Evolutionary conservation across 1,284 basidiomycete genomes (phyloP), one percentile per base, ranked within the genome.

Genomic region (Singerocomus inundabilis): DNA sequence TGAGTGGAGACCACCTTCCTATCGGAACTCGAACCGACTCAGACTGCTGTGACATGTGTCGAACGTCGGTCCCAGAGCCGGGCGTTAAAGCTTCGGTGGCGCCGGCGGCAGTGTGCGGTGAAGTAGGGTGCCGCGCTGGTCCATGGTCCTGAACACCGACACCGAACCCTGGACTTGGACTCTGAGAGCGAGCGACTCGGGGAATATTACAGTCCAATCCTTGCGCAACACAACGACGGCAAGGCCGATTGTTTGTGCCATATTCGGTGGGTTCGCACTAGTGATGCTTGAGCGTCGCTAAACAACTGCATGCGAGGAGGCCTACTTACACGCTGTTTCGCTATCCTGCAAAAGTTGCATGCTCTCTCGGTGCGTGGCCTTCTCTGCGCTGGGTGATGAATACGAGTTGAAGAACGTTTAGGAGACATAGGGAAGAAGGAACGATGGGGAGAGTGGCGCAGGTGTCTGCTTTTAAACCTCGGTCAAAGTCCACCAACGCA

Each of bases 381-480:
- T 46, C 59, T 53, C 35, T 52, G 53, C 6, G 28, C 44, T 44
- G 44, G 56, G 18, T 38, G 48, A 32, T 45, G 58, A 25, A 36
- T 16, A 30, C 34, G 46, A 40, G 13, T 32, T 9, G 55, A 44
- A 45, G 54, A 28, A 34, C 40, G 60, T 38, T 2, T 30, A 24
- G 39, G 29, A 47, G 50, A 12, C 61, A 63, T 63, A 26, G 45
- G 10, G 43, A 50, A 36, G 44, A 51, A 18, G 44, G 49, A 24
- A 48, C 53, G 52, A 33, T 57, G 52, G 49, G 26, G 32, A 58
- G 5, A 18, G 36, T 26, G 41, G 34, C 13, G 25, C 12, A 41
- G 38, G 35, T n/a, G 37, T 26, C 26, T 39, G 26, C 51, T 42
- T 59, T 67, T 67, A 63, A 66, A 53, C 48, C 29, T 52, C 33